phyloP scores from a whole-genome alignment of 108 stramenopile genomes.

The Cyclostephanos tholiformis region DNA sequence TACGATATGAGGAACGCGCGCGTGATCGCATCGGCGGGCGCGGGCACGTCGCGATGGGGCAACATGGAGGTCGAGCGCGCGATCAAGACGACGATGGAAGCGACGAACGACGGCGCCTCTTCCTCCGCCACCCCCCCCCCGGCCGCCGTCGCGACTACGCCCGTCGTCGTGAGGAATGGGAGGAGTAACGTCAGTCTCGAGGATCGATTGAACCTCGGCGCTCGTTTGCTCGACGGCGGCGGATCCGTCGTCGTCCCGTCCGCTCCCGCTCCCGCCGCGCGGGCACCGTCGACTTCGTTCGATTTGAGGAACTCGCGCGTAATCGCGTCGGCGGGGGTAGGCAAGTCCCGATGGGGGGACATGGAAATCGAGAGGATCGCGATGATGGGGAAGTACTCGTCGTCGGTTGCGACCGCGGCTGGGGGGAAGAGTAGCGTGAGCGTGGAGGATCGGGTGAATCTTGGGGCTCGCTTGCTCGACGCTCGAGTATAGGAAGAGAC shows the following conservation, averaged over 20 bases:
- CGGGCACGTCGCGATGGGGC: no score
- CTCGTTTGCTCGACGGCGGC: no score
- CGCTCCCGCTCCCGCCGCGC: not conserved
- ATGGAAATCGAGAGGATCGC: constrained; percentile 49
- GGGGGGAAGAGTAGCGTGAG: not conserved
- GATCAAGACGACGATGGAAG: no score
- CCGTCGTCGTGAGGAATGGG: no score
- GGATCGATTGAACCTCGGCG: no score
- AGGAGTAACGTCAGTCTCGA: no score
- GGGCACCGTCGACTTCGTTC: constrained; percentile 30
- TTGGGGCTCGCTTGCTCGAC: constrained; percentile 42
- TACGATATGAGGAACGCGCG: no score
- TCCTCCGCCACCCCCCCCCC: constrained; percentile 26
- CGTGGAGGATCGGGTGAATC: constrained; percentile 53
- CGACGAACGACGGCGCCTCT: no score
- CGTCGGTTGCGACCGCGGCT: not conserved
- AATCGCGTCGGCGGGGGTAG: constrained; percentile 61
- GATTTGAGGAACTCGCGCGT: constrained; percentile 63
- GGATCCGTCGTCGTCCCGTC: no score
- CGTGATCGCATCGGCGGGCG: no score
- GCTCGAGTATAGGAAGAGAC: no score
- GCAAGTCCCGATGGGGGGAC: constrained; percentile 82
- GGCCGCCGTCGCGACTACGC: constrained; percentile 1
- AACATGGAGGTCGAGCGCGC: no score
- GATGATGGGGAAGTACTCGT: constrained; percentile 20